phyloP scores from a whole-genome alignment of 495 filamentous ascomycete genomes.

The Lichina pygmaea region DNA sequence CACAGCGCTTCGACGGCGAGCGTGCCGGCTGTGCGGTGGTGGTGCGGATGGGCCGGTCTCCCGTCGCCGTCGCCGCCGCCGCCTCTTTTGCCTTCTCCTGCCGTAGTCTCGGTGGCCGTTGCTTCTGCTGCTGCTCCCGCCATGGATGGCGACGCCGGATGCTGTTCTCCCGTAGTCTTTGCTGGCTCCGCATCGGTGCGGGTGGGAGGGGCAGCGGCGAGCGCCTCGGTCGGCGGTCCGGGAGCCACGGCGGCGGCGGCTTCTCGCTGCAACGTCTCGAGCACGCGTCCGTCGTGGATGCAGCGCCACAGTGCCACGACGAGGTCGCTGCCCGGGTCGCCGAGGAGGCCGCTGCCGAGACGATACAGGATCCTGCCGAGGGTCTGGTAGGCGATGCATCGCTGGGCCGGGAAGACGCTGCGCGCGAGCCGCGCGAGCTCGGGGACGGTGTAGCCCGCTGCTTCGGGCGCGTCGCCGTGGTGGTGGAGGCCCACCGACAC shows the following conservation, averaged over 20 bases:
- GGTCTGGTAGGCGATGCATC: slow-evolving; percentile 79
- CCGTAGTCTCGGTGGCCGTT: too few relatives aligned
- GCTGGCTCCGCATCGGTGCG: background rate
- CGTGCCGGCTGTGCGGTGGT: slow-evolving; percentile 36
- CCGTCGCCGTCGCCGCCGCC: background rate
- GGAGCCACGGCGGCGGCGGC: slow-evolving; percentile 17
- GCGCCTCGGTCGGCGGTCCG: slow-evolving; percentile 5
- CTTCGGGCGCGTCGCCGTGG: slow-evolving; percentile 76
- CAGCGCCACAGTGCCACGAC: slow-evolving; percentile 45
- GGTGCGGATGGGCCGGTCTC: slow-evolving; percentile 1
- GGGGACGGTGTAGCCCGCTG: slow-evolving; percentile 78
- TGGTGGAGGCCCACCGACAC: slow-evolving; percentile 65
- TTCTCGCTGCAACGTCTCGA: slow-evolving; percentile 45
- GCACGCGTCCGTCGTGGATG: slow-evolving; percentile 47
- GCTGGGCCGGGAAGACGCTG: slow-evolving; percentile 59
- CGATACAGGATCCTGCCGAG: slow-evolving; percentile 66
- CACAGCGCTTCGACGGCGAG: slow-evolving; percentile 82
- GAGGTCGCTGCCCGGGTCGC: slow-evolving; percentile 25
- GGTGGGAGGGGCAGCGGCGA: background rate
- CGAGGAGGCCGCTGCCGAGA: slow-evolving; percentile 57
- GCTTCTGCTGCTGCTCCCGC: too few relatives aligned
- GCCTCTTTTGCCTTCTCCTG: slow-evolving; percentile 15
- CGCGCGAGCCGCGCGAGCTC: slow-evolving; percentile 63
- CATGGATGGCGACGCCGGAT: too few relatives aligned
- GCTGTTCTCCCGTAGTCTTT: too few relatives aligned